A percentile compares a stretch with the other conserved stretches of the same genome.
Evolutionary conservation across 345 rosid species (phyloP).

Genomic region (Laguncularia racemosa): DNA sequence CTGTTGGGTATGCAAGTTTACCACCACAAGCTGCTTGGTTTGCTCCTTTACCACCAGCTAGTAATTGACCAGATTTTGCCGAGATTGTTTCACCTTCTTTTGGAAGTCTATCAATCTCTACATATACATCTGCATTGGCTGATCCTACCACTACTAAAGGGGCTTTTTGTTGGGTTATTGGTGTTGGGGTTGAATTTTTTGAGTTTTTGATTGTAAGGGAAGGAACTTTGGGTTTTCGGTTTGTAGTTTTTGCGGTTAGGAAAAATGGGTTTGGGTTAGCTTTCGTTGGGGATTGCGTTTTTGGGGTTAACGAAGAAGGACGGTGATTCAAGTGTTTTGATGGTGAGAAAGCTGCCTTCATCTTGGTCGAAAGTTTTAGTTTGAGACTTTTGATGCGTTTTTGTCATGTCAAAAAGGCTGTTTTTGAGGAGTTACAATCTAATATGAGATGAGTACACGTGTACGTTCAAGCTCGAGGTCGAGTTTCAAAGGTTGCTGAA

Average conservation of each 20-base stretch:
- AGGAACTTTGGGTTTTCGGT: conserved; percentile 12
- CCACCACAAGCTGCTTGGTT: conserved; percentile 94
- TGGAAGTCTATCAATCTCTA: conserved; percentile 79
- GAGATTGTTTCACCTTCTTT: conserved; percentile 75
- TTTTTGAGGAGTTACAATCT: too few relatives aligned
- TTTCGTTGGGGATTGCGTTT: not conserved
- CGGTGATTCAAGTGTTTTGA: conserved; percentile 2
- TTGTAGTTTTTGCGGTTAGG: not conserved
- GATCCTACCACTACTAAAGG: conserved; percentile 83
- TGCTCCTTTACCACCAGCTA: conserved; percentile 93
- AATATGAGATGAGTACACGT: too few relatives aligned
- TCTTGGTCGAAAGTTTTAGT: not conserved
- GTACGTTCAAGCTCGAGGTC: too few relatives aligned
- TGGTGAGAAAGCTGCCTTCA: conserved; percentile 9
- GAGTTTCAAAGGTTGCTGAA: too few relatives aligned
- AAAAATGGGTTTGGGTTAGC: not conserved
- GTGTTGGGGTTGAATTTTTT: conserved; percentile 12
- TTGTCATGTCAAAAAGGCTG: too few relatives aligned
- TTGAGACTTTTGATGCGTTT: too few relatives aligned
- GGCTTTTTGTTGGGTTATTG: conserved; percentile 15
- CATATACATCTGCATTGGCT: conserved; percentile 81
- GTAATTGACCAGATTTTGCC: conserved; percentile 63
- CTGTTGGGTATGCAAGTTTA: conserved; percentile 65
- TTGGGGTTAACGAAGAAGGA: not conserved
- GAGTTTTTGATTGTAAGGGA: conserved; percentile 24